Percentiles rank a stretch among this genome's conserved stretches.
phyloP scores from a whole-genome alignment of 73 alveolate genomes.

The Tetrahymena elliotti region DNA sequence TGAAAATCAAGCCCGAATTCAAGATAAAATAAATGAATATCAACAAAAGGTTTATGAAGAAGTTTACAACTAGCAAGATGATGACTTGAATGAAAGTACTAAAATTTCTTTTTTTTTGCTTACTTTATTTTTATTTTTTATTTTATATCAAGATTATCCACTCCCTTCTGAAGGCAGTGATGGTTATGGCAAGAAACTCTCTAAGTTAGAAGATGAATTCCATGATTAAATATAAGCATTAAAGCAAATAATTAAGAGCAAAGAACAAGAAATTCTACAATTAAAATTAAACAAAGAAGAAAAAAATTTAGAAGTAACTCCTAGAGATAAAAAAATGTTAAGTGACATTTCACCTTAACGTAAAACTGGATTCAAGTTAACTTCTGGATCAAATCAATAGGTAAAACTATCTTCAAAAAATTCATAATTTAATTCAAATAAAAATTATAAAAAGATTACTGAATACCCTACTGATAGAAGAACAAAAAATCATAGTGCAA shows the following conservation, averaged over 20 bases:
- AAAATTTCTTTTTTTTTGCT: not conserved
- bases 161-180: not conserved
- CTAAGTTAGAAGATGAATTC: not conserved
- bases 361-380: not conserved
- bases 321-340: not conserved
- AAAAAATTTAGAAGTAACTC: not conserved
- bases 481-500: not conserved
- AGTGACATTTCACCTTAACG: not conserved
- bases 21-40: not conserved
- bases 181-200: not conserved
- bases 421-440: not conserved
- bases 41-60: not conserved
- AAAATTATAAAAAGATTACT: not conserved
- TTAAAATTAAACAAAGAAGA: not conserved
- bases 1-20: not conserved
- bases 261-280: not conserved
- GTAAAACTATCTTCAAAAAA: not conserved
- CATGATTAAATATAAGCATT: not conserved
- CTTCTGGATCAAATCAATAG: not conserved
- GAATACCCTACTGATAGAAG: not conserved
- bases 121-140: not conserved
- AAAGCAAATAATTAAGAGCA: not conserved
- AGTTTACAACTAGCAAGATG: not conserved
- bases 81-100: not conserved
- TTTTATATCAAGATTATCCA: not conserved